Base-by-base conservation (phyloP, 2,329 filamentous ascomycete genomes). In the Fusarium sp. region DNA sequence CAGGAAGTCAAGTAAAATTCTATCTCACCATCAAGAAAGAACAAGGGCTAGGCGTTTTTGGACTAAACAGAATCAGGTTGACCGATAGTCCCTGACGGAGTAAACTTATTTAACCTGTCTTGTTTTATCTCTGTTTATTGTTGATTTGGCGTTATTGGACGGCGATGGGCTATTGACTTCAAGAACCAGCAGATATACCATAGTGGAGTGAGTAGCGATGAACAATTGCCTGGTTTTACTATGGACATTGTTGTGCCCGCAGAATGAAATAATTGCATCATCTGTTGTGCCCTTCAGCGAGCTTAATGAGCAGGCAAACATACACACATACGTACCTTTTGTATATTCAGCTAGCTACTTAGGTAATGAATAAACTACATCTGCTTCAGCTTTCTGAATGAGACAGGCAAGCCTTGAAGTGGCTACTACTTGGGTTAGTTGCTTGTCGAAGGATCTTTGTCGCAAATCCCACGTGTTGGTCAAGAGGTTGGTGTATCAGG, bases 1-100 rank as follows among this genome's bases (percentile, higher is more conserved):
- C 73, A 76, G 54, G 62, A 74, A 57, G 73, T 75, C 40, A 74
- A 72, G 32, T 76, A 66, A 66, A 53, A 53, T 53, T 29, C 34
- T 16, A 29, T 25, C n/a, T 53, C 20, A 30, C 22, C 29, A 22
- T 22, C 40, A 49, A 57, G 38, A 53, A 61, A 61, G 44, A 56
- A 38, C 63, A 43, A 53, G 53, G 54, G 54, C 29, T 32, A 50
- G 61, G 66, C 55, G 72, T 72, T 72, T 72, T n/a, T 40, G 69
- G 66, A 50, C 38, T 43, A 50, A 56, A 53, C 40, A 63, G 53
- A 58, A 42, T 63, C 16, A 57, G 61, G 61, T 64, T 43, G 55
- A 64, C 34, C 46, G 51, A 45, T 34, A 57, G 53, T 46, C 34
- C 45, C 56, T 30, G 38, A 59, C 40, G 54, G 57, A 67, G 56